Conservation (phyloP, 345 rosid genomes). For the Trapa bicornis region DNA sequence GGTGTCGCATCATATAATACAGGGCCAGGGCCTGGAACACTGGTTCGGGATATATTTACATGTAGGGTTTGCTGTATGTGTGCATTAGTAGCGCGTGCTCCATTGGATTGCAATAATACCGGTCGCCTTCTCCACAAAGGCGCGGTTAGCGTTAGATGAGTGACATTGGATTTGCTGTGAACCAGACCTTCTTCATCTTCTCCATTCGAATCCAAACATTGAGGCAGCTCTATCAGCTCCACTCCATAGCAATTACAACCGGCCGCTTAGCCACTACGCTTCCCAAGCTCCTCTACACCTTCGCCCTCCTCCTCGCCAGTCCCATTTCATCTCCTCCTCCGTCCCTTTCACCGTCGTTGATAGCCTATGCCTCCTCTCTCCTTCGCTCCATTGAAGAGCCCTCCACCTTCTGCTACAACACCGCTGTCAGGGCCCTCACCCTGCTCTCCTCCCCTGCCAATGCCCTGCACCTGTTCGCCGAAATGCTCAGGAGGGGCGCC, state of each 20-base stretch:
- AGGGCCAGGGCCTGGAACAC: no score
- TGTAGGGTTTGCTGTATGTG: neutral
- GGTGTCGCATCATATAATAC: no score
- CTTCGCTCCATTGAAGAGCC: slow-evolving; percentile 36
- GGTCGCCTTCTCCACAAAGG: neutral
- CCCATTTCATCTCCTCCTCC: slow-evolving; percentile 11
- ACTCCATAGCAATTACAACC: slow-evolving; percentile 23
- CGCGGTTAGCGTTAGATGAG: no score
- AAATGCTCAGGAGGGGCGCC: slow-evolving; percentile 43
- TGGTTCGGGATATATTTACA: neutral
- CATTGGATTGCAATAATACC: neutral
- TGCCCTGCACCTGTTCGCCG: slow-evolving; percentile 39
- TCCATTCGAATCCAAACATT: slow-evolving; percentile 19
- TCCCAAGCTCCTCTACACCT: slow-evolving; percentile 28
- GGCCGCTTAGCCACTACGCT: slow-evolving; percentile 14
- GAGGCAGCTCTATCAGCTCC: slow-evolving; percentile 28
- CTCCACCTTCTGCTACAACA: slow-evolving; percentile 46
- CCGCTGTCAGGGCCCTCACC: slow-evolving; percentile 34
- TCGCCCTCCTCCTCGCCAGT: slow-evolving; percentile 17
- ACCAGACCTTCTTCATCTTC: neutral
- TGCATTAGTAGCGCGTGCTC: neutral
- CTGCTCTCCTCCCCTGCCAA: slow-evolving; percentile 36
- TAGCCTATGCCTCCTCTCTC: slow-evolving; percentile 27
- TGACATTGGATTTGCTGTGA: no score
- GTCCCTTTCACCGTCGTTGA: slow-evolving; percentile 7